Percentiles rank a stretch among this genome's conserved stretches.
phyloP scores from a whole-genome alignment of 2,329 filamentous ascomycete genomes.

The Gnomoniopsis smithogilvyi region DNA sequence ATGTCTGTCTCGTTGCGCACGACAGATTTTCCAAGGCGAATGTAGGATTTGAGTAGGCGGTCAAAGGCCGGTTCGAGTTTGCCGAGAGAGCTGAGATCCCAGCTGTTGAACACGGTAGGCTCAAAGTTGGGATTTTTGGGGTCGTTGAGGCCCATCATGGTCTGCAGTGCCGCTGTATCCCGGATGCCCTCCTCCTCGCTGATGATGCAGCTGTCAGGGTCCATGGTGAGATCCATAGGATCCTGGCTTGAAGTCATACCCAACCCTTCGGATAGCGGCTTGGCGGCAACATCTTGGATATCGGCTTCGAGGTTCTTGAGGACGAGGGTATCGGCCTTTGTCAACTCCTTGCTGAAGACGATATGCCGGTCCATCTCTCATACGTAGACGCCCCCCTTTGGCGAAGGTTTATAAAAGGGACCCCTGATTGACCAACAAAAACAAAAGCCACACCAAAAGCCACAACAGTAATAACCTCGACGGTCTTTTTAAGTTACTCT shows the following conservation, averaged over 20 bases:
- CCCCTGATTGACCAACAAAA: no score
- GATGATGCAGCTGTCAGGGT: constrained; percentile 13
- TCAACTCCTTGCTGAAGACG: constrained; percentile 37
- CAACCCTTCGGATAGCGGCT: constrained; percentile 13
- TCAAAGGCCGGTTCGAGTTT: constrained; percentile 38
- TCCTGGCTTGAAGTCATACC: neutral
- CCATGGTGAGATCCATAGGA: neutral
- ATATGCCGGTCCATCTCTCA: constrained; percentile 30
- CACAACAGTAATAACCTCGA: no score
- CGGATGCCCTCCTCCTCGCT: constrained; percentile 17
- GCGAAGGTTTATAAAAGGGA: no score
- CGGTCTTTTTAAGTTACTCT: no score
- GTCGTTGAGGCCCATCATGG: constrained; percentile 40
- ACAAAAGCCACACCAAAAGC: no score
- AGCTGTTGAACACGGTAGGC: constrained; percentile 41
- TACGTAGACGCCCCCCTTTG: neutral
- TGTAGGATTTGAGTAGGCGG: constrained; percentile 56
- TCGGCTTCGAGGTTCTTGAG: constrained; percentile 38
- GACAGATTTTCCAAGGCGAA: constrained; percentile 49
- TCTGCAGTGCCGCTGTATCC: constrained; percentile 30
- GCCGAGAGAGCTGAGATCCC: constrained; percentile 35
- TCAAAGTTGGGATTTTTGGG: constrained; percentile 39
- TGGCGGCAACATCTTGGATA: constrained; percentile 26
- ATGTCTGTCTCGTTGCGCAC: constrained; percentile 70
- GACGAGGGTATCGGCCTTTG: constrained; percentile 37